These are phyloP conservation scores for Eremochloa ophiuroides DNA, from an alignment of 176 grass and related monocot species.

Conservation along the genomic window DNA sequence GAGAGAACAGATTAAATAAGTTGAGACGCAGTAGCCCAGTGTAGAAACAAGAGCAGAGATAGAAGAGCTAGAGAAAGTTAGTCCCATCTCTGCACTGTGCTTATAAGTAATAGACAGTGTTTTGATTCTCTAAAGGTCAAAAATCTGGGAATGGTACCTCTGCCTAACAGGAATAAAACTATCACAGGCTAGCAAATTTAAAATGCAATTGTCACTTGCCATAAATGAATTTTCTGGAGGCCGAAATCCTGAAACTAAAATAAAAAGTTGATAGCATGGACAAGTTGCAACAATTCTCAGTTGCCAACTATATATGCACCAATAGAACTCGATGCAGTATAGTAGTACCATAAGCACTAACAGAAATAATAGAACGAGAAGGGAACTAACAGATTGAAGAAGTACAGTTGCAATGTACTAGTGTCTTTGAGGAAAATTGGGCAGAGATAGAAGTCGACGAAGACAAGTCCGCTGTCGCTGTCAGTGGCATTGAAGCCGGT, in stretches of 20 bases:
- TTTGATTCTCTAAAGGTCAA: background rate
- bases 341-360: background rate
- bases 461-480: background rate
- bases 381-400: too few species aligned
- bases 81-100: background rate
- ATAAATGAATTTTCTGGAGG: background rate
- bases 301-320: background rate
- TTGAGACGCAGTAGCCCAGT: background rate
- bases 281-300: background rate
- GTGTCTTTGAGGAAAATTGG: background rate
- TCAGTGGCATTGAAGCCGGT: background rate
- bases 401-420: background rate
- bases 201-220: background rate
- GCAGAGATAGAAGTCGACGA: too few species aligned
- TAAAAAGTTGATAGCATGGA: background rate
- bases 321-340: background rate
- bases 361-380: too few species aligned
- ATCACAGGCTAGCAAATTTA: background rate
- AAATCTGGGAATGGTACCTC: background rate
- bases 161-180: background rate
- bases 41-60: background rate
- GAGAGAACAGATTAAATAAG: background rate
- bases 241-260: background rate
- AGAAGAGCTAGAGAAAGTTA: background rate
- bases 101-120: background rate